These are phyloP conservation scores for Pistacia integerrima DNA, from an alignment of 345 rosid species.

Conservation along the genomic window DNA sequence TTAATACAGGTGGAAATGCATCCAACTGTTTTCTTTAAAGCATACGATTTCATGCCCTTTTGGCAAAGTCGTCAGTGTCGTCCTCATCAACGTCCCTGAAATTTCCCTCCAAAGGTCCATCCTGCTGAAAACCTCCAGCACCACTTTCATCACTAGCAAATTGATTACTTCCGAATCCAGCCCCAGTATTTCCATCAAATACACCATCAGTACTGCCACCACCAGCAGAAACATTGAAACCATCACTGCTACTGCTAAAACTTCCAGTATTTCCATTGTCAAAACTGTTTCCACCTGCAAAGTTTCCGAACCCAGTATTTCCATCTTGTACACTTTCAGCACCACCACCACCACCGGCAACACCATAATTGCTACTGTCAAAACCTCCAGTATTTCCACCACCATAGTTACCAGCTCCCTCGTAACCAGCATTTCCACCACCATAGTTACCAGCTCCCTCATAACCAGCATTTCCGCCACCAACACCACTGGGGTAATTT, in stretches of 20 bases:
- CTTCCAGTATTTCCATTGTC: constrained; percentile 5
- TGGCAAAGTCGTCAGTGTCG: constrained; percentile 50
- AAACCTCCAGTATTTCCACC: constrained; percentile 23
- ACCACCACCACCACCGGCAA: constrained; percentile 16
- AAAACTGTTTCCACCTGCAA: background rate
- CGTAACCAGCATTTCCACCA: constrained; percentile 30
- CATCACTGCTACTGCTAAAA: constrained; percentile 25
- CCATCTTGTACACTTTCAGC: background rate
- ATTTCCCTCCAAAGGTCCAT: constrained; percentile 28
- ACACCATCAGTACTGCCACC: constrained; percentile 31
- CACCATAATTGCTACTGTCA: constrained; percentile 27
- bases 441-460: constrained; percentile 28
- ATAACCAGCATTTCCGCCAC: constrained; percentile 38
- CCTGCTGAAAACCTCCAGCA: constrained; percentile 34
- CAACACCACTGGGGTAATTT: constrained; percentile 24
- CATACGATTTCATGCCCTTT: constrained; percentile 58
- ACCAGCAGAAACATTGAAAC: constrained; percentile 27
- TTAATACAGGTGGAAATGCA: background rate
- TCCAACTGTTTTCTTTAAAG: background rate
- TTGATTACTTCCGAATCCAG: constrained; percentile 26
- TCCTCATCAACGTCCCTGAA: constrained; percentile 38
- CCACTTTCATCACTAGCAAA: constrained; percentile 32
- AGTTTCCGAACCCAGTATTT: constrained; percentile 3
- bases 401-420: constrained; percentile 25
- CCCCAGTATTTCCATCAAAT: constrained; percentile 34